These are phyloP conservation scores for Zasmidium citrigriseum DNA, from an alignment of 2,329 filamentous ascomycete genomes.

Conservation along the genomic window DNA sequence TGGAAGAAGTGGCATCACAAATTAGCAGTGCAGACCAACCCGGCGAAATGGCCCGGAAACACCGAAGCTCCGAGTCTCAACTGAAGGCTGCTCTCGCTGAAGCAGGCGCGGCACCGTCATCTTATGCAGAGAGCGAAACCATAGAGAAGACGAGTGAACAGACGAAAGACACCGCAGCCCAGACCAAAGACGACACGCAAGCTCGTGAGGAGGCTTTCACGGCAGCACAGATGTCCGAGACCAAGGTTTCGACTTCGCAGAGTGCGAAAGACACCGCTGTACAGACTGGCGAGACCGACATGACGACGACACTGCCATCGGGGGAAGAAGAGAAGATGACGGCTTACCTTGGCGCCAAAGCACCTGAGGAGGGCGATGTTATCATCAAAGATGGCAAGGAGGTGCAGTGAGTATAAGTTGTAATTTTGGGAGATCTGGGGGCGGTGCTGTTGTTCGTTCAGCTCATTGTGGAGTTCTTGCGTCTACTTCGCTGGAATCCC, in stretches of 20 bases:
- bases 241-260: conserved; percentile 6
- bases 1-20: conserved; percentile 8
- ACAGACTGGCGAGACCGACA: conserved; percentile 18
- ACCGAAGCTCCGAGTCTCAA: conserved; percentile 18
- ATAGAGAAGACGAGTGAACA: conserved; percentile 36
- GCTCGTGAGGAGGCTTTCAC: conserved; percentile 5
- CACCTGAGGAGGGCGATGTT: conserved; percentile 35
- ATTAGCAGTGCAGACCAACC: conserved; percentile 23
- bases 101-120: conserved; percentile 23
- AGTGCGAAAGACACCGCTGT: conserved; percentile 15
- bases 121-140: conserved; percentile 8
- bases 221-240: conserved; percentile 7
- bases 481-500: background rate
- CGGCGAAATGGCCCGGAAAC: conserved; percentile 16
- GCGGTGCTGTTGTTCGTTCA: background rate
- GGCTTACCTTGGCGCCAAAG: conserved; percentile 32
- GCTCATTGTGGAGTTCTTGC: too few species aligned
- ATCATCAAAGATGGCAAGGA: conserved; percentile 33
- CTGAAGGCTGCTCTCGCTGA: conserved; percentile 25
- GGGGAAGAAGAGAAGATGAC: conserved; percentile 32
- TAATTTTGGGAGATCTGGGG: background rate
- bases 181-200: background rate
- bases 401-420: background rate
- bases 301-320: conserved; percentile 21
- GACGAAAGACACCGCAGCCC: background rate